Evolutionary conservation across 1,284 basidiomycete genomes (phyloP).

Genomic region (Rugosomyces carneus): DNA sequence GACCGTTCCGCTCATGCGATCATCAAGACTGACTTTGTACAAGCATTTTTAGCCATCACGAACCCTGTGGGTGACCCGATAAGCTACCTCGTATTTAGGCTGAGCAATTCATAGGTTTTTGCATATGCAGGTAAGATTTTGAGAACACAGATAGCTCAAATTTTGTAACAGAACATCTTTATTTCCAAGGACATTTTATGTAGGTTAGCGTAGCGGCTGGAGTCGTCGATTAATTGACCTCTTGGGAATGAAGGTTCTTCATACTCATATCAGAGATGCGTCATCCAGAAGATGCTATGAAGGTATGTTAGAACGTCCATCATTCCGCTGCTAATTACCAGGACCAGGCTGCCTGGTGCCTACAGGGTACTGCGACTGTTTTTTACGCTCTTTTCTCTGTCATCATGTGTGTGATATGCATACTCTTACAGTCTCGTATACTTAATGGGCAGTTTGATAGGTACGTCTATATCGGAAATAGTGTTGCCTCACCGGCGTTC

Average conservation of each 20-base stretch:
- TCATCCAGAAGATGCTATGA: constrained; percentile 47
- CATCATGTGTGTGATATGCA: constrained; percentile 30
- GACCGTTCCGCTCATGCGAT: constrained; percentile 35
- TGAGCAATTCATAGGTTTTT: constrained; percentile 33
- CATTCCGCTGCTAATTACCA: not conserved
- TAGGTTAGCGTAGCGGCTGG: constrained; percentile 17
- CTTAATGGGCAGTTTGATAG: constrained; percentile 10
- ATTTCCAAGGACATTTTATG: constrained; percentile 51
- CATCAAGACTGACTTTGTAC: constrained; percentile 37
- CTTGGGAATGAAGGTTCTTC: constrained; percentile 42
- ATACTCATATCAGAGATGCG: constrained; percentile 53
- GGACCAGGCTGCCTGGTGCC: constrained; percentile 41
- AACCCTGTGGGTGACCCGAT: constrained; percentile 29
- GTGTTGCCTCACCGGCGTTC: constrained; percentile 49
- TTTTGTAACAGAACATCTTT: not conserved
- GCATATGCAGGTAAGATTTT: constrained; percentile 40
- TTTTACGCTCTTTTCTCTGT: constrained; percentile 46
- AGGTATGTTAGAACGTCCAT: constrained; percentile 25
- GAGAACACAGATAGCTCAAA: not conserved
- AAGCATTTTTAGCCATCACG: constrained; percentile 49
- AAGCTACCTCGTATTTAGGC: not conserved
- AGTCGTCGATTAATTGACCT: not conserved
- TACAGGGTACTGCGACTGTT: constrained; percentile 46
- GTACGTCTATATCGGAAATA: constrained; percentile 53
- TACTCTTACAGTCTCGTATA: not conserved